Evolutionary conservation across 805 yeast species (phyloP).

Genomic region (Starmera pachycereana): DNA sequence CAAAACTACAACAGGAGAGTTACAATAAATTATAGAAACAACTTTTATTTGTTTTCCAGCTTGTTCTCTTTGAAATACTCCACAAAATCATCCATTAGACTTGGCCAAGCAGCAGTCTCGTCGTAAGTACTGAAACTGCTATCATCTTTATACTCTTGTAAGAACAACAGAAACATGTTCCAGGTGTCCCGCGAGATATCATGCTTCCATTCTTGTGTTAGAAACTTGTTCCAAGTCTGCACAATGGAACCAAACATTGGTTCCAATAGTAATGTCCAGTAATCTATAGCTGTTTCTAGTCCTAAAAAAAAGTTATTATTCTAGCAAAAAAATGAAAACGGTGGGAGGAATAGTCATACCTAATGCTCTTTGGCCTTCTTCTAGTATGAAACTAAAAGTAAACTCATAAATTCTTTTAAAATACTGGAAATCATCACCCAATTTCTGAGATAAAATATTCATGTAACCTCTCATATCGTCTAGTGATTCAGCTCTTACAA

Average conservation of each 20-base stretch:
- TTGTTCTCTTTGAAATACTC: constrained; percentile 32
- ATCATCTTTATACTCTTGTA: constrained; percentile 40
- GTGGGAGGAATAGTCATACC: constrained; percentile 8
- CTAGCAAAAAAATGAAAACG: constrained; percentile 8
- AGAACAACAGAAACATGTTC: constrained; percentile 71
- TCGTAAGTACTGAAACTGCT: constrained; percentile 51
- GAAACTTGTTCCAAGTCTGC: constrained; percentile 50
- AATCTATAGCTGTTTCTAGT: constrained; percentile 54
- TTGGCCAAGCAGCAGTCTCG: constrained; percentile 88
- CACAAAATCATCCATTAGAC: constrained; percentile 73
- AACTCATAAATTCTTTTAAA: constrained; percentile 57
- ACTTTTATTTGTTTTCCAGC: background rate
- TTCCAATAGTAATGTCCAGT: constrained; percentile 64
- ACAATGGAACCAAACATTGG: constrained; percentile 22
- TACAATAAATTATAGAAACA: no score
- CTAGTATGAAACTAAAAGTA: constrained; percentile 58
- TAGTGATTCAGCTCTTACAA: constrained; percentile 19
- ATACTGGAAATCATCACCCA: constrained; percentile 27
- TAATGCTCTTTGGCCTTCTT: constrained; percentile 46
- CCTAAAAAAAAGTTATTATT: constrained; percentile 2
- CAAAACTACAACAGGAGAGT: no score
- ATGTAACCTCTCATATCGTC: constrained; percentile 37
- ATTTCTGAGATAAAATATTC: constrained; percentile 20
- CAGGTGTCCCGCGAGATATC: constrained; percentile 67
- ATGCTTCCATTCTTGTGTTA: constrained; percentile 31